Percentiles rank a stretch among this genome's conserved stretches.
Evolutionary conservation across 2,329 filamentous ascomycete genomes (phyloP).

Genomic region (Hypoxylon sp.): DNA sequence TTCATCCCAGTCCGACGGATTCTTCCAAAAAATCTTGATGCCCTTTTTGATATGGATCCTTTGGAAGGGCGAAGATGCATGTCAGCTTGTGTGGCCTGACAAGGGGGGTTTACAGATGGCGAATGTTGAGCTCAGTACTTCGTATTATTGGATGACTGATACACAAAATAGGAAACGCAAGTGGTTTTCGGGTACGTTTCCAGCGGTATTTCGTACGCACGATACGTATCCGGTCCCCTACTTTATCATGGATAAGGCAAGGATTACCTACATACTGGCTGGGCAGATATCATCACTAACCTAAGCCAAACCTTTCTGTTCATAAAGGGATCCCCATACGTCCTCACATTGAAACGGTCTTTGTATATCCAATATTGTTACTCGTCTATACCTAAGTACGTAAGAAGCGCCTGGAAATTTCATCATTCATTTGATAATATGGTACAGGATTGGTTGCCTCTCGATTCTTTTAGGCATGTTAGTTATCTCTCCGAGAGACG

Average conservation of each 20-base stretch:
- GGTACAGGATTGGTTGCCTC: conserved; percentile 19
- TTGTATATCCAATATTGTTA: conserved; percentile 15
- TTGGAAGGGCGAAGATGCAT: conserved; percentile 35
- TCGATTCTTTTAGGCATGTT: conserved; percentile 11
- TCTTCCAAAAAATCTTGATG: conserved; percentile 28
- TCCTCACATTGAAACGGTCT: conserved; percentile 21
- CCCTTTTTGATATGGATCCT: conserved; percentile 14
- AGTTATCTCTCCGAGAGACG: conserved; percentile 7
- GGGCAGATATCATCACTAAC: conserved; percentile 40
- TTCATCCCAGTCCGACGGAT: conserved; percentile 33
- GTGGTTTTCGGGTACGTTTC: neutral
- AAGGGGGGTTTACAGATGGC: conserved; percentile 28
- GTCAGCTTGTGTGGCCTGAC: conserved; percentile 41
- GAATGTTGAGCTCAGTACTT: conserved; percentile 22
- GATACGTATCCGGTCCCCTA: neutral
- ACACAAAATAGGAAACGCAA: conserved; percentile 1
- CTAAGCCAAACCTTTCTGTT: conserved; percentile 21
- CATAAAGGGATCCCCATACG: conserved; percentile 22
- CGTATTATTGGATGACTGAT: neutral
- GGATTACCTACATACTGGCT: conserved; percentile 26
- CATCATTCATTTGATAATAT: conserved; percentile 12
- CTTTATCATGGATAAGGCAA: conserved; percentile 34
- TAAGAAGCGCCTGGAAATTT: conserved; percentile 16
- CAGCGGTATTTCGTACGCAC: neutral
- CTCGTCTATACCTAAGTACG: conserved; percentile 17